Base-by-base conservation (phyloP, 2,329 filamentous ascomycete genomes). In the Trichophyton mentagrophytes region DNA sequence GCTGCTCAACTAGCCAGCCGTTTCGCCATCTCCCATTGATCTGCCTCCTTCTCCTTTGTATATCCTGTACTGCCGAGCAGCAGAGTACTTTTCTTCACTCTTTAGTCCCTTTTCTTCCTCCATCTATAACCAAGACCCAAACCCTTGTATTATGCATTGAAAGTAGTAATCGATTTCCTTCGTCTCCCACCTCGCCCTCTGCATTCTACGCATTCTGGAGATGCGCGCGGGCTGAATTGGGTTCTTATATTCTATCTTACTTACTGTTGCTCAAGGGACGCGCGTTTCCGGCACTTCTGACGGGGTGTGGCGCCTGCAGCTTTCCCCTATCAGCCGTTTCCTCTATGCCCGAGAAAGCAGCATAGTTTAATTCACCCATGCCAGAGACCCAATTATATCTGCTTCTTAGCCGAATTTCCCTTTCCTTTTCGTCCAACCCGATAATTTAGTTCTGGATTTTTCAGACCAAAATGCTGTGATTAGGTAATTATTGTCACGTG, bases 1-100 rank as follows among this genome's bases (percentile, higher is more conserved):
- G 22, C 62, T 40, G 8, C 46, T 42, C 25, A 42, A n/a, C 36
- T 60, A n/a, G 47, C 47, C 36, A 42, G 17, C 40, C 55, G 55
- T 11, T 44, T 57, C 55, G 20, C 30, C 22, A 9, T 49, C 20
- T 30, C 15, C 27, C 1, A 1, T 7, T 30, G 27, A 30, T 30
- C 27, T 30, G 20, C 22, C 2, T 5, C 13, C 3, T 27, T 49
- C 46, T 15, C 46, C 11, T 25, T 49, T 13, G 46, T 38, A 38
- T 38, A 38, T 13, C 33, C 46, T 27, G 27, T 30, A 30, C 27
- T 1, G 44, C 20, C 20, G 1, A 49, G 13, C 25, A 15, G 20
- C 46, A 49, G 46, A 25, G 11, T 9, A 7, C 44, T 6, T 47
- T 17, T 5, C 7, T 22, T 25, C 22, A 15, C 22, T 27, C 22